Evolutionary conservation across 352 stramenopile genomes (phyloP).

Genomic region (Phytophthora agathidicida): DNA sequence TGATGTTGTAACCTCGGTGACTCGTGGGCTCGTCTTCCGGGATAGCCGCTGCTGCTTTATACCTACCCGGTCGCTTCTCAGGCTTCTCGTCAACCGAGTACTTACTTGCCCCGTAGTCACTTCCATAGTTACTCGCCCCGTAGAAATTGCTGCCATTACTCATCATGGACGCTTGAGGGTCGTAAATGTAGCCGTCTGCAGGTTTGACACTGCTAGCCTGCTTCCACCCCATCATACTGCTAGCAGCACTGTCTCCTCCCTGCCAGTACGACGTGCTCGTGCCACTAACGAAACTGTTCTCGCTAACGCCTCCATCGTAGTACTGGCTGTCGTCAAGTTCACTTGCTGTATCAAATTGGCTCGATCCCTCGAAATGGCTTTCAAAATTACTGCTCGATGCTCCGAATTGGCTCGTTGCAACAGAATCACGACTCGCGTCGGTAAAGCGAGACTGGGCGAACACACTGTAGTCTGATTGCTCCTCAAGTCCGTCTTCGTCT

Average conservation of each 20-base stretch:
- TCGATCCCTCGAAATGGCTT: conserved; percentile 27
- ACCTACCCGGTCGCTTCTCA: conserved; percentile 44
- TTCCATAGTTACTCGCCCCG: conserved; percentile 36
- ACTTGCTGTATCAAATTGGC: conserved; percentile 26
- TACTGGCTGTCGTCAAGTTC: conserved; percentile 46
- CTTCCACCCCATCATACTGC: conserved; percentile 30
- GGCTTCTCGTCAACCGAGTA: conserved; percentile 40
- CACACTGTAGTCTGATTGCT: conserved; percentile 60
- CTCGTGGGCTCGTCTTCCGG: conserved; percentile 31
- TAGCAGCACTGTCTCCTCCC: conserved; percentile 31
- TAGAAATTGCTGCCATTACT: conserved; percentile 48
- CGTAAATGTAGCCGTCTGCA: conserved; percentile 30
- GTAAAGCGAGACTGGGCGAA: conserved; percentile 66
- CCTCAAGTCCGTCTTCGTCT: conserved; percentile 57
- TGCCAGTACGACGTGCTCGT: conserved; percentile 42
- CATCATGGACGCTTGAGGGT: conserved; percentile 27
- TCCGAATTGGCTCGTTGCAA: conserved; percentile 32
- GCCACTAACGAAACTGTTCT: conserved; percentile 38
- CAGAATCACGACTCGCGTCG: conserved; percentile 43
- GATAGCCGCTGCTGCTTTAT: conserved; percentile 44
- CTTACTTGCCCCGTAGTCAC: conserved; percentile 26
- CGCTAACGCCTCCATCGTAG: conserved; percentile 29
- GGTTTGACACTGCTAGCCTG: conserved; percentile 28
- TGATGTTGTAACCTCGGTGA: conserved; percentile 20
- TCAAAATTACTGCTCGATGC: conserved; percentile 29